Base-by-base conservation (phyloP, 163 green algal genomes). In the Botryococcus braunii region DNA sequence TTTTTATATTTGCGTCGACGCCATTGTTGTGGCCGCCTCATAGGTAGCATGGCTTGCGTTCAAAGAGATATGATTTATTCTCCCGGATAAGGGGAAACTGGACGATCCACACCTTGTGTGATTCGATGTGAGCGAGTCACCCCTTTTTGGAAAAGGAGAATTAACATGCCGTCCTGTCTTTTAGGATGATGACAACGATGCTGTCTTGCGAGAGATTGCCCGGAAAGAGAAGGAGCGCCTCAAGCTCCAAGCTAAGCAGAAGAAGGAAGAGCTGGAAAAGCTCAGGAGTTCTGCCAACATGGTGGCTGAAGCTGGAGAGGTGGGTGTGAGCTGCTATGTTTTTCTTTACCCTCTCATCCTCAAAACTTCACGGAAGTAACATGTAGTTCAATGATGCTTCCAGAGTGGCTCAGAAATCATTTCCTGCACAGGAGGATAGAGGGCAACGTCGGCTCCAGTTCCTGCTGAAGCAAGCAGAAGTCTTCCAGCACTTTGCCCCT, bases 401-500 rank as follows among this genome's bases (percentile, higher is more conserved):
- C 27, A 37, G 25, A 8, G 4, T 37, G 36, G 9, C 1, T 31
- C 17, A 39, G 27, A 25, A 43, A 39, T 0, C 1, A 31, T 64
- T 2, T 64, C 2, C 17, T 64, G 23, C n/a, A 50, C 83, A 95
- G 85, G 88, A 77, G 3, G 86, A 86, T 7, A 77, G 84, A 8
- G 83, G 83, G 13, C 77, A 82, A 56, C 85, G 86, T 66, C 85
- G 94, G 5, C 76, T 98, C 31, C 81, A 95, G 34, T 99, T 96
- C 74, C 74, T 99, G 69, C 81, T 98, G 38, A 85, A 91, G 57
- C 94, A 99, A 69, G 94, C 95, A 3, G 95, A 99, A 80, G 90
- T 99, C 23, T 99, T 99, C 70, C 90, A 97, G 82, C 94, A 98
- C 69, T 99, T 99, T 81, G 90, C 86, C 21, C 88, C 85, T 13